Evolutionary conservation across 2,329 filamentous ascomycete species (phyloP), one percentile per base, ranked within the genome.

Genomic region (Cercospora sojina): DNA sequence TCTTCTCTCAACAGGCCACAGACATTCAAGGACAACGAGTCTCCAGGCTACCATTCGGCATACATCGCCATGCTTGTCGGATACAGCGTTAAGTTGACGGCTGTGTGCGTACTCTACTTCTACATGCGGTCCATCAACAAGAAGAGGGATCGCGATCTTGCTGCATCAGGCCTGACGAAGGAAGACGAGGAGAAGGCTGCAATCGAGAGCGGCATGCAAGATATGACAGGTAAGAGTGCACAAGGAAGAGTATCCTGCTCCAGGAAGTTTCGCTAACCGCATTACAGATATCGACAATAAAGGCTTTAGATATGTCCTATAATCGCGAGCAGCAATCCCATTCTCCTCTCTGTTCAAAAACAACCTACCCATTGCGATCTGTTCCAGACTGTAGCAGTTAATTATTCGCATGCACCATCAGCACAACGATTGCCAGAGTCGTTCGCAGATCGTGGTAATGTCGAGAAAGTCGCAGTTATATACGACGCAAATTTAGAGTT

Each of bases 81-180:
- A 0, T 87, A 87, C 68, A 77, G 78, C 3, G 78, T 86, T 9
- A 87, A 87, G 74, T 75, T 86, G 0, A 62, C 77, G 2, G 79
- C 81, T 67, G 83, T 87, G 0, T 70, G 83, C 0, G 76, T 84
- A 0, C 71, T 88, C 2, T 87, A 85, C 67, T 67, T 83, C 1
- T 87, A 86, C 69, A 87, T 87, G 85, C 85, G 78, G 70, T 72
- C 76, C 1, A 80, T 80, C 13, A 88, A 87, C 74, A 85, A 84
- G 74, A 82, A 80, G 66, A 77, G 86, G 25, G 85, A 88, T 73
- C 74, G 80, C 0, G 82, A 83, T 51, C 82, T 79, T 4, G 77
- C 74, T 1, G 65, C 70, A 20, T 73, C 73, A 41, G 77, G 77
- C 3, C 64, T 69, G 25, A 67, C 73, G 7, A 71, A 70, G 20